Evolutionary conservation across 2,329 filamentous ascomycete species (phyloP), one percentile per base, ranked within the genome.

Genomic region (Sporothrix globosa): DNA sequence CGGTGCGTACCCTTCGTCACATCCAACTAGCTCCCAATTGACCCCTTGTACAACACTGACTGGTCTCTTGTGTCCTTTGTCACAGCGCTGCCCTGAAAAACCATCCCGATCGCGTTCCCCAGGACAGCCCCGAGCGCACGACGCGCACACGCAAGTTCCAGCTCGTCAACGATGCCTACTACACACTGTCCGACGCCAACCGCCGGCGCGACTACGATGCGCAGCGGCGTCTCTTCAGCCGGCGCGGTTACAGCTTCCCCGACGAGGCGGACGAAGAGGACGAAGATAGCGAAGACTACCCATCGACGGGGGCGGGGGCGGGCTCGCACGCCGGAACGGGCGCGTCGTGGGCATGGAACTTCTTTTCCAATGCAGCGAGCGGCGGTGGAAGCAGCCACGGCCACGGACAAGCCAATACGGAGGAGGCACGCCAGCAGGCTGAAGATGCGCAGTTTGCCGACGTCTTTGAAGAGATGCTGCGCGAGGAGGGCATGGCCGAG

Each of bases 401-500:
- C 75, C 77, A 77, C 44, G 61, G n/a, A 13, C 30, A 58, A n/a
- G 41, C 30, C n/a, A 63, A 53, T 50, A 72, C 74, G 71, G 78
- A 78, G 69, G 77, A 72, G 80, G 79, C 72, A 76, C 86, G 79
- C 67, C 83, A 88, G 77, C 82, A 85, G 72, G 86, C 90, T 69
- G 88, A 90, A 74, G 87, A 92, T 66, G 89, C 90, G 75, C 96
- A 98, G 80, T 99, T 98, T 75, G 91, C 90, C n/a, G 89, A 90
- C 76, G 87, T 92, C 68, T 92, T 97, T 80, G 88, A 98, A 83
- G 87, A 97, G 85, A 92, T 97, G 96, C 84, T 97, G 84, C 83
- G 91, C 77, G 88, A 97, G 78, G 86, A 97, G 81, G 87, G 93
- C 74, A 88, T 98, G 85, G 92, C 92, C 0, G 92, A 94, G 76